Base-by-base conservation (phyloP, 2,329 filamentous ascomycete species). In the Epichloe gansuensis region DNA sequence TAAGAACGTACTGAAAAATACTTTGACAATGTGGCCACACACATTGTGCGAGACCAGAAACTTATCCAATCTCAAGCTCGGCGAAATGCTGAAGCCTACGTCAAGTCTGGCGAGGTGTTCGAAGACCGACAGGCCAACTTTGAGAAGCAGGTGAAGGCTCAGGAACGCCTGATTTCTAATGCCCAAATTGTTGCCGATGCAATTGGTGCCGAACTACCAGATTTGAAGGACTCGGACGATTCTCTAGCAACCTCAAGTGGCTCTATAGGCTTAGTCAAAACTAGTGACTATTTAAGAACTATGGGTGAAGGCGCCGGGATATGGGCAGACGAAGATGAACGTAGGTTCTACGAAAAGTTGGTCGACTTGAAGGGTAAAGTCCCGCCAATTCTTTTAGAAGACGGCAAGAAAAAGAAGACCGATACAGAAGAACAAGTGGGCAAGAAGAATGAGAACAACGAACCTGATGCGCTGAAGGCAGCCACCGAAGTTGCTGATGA, bases 261-360 rank as follows among this genome's bases (percentile, higher is more conserved):
- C 51, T 85, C 86, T 1, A 96, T 98, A 61, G 93, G 93, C 37
- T 79, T 97, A 41, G 86, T 97, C 60, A 97, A 96, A 70, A 86
- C 91, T 11, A 88, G 89, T 0, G 91, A 97, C 60, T 97, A 96
- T 63, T 75, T 97, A 41, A 86, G 89, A 39, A 91, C 90, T 12
- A 88, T 94, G 65, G 86, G 85, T 23, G 91, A 97, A 54, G 91
- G 90, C 21, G 81, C 91, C 25, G 93, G 93, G 0, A 97, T 98
- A 57, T 98, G 93, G 93, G 91, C 96, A 71, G 93, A 98, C 61
- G 93, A 98, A 64, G 93, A 98, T 52, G 91, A 98, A 69, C 83
- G 93, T 55, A 87, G 93, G 55, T 98, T 98, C 67, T 98, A 98
- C 70, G 93, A 98, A 72, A 97, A 96, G 58, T 70, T 98, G 11